A percentile compares a stretch with the other conserved stretches of the same genome.
These are phyloP conservation scores for Candida loeiensis DNA, from an alignment of 805 yeast species.

Conservation along the genomic window DNA sequence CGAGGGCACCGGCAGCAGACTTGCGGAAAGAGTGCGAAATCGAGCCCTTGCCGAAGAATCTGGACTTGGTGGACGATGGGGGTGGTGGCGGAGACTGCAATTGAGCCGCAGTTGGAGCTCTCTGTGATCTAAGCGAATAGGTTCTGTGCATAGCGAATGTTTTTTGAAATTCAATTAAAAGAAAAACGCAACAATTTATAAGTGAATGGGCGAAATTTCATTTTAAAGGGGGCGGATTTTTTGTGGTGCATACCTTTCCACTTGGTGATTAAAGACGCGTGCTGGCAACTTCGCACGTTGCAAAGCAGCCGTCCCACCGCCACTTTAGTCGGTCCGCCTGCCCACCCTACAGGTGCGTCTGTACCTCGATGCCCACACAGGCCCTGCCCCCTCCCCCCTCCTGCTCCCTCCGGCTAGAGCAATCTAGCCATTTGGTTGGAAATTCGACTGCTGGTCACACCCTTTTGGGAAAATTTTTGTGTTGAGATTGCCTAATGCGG, in stretches of 20 bases:
- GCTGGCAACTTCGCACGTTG: too few species aligned
- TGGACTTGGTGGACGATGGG: conserved; percentile 66
- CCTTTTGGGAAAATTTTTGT: conserved; percentile 3
- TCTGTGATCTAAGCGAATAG: conserved; percentile 70
- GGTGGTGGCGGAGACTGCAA: conserved; percentile 80
- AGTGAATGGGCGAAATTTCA: conserved; percentile 9
- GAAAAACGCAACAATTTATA: conserved; percentile 7
- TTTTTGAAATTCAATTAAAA: conserved; percentile 1
- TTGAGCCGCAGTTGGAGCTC: conserved; percentile 83
- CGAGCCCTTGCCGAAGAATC: conserved; percentile 73
- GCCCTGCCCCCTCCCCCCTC: background rate
- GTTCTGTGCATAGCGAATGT: conserved; percentile 67
- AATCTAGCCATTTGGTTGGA: conserved; percentile 2
- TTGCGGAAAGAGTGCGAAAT: conserved; percentile 71
- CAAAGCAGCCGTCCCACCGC: too few species aligned
- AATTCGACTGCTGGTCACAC: conserved; percentile 5
- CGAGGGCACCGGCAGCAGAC: conserved; percentile 84
- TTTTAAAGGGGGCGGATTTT: conserved; percentile 9
- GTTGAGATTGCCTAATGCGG: conserved; percentile 1
- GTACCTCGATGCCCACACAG: background rate
- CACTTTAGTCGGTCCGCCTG: too few species aligned
- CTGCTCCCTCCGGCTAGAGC: conserved; percentile 1
- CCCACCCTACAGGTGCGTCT: too few species aligned
- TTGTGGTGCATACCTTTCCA: conserved; percentile 2
- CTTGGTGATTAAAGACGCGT: too few species aligned